These are phyloP conservation scores for Digitaria exilis DNA, from an alignment of 202 grass and related monocot species.

Conservation along the genomic window DNA sequence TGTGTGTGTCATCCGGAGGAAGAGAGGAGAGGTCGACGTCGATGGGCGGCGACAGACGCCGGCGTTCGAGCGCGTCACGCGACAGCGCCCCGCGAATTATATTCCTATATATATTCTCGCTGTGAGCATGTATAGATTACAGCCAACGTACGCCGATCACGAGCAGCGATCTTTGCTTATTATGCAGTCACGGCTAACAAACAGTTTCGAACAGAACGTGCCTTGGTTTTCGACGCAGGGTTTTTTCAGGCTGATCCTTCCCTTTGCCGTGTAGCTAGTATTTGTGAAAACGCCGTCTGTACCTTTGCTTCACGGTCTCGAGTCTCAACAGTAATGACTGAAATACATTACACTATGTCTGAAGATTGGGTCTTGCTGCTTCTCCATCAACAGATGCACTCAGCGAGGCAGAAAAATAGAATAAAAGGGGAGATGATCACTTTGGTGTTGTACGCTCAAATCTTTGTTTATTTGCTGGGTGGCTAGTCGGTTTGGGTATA, in stretches of 20 bases:
- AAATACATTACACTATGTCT: not conserved
- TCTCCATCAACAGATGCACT: not conserved
- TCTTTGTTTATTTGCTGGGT: slow-evolving; percentile 19
- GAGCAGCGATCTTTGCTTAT: too few relatives aligned
- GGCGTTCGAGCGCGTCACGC: slow-evolving; percentile 35
- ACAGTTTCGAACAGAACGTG: too few relatives aligned
- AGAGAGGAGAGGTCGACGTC: slow-evolving; percentile 36
- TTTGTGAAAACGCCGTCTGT: too few relatives aligned
- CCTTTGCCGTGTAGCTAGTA: too few relatives aligned
- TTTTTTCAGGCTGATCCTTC: too few relatives aligned
- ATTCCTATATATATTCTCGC: too few relatives aligned
- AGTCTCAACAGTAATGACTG: not conserved
- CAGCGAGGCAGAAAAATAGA: not conserved
- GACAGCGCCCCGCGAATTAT: not conserved
- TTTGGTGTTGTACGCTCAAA: not conserved
- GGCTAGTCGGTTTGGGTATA: slow-evolving; percentile 37
- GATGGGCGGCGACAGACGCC: slow-evolving; percentile 36
- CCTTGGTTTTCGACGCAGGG: too few relatives aligned
- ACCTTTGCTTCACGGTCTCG: not conserved
- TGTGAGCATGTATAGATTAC: too few relatives aligned
- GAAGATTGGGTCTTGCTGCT: not conserved
- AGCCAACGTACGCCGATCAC: not conserved
- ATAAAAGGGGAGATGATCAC: not conserved
- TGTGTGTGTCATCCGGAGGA: too few relatives aligned
- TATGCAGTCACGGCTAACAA: too few relatives aligned